Base-by-base conservation (phyloP, 305 asterid species). In the Fraxinus dipetala region DNA sequence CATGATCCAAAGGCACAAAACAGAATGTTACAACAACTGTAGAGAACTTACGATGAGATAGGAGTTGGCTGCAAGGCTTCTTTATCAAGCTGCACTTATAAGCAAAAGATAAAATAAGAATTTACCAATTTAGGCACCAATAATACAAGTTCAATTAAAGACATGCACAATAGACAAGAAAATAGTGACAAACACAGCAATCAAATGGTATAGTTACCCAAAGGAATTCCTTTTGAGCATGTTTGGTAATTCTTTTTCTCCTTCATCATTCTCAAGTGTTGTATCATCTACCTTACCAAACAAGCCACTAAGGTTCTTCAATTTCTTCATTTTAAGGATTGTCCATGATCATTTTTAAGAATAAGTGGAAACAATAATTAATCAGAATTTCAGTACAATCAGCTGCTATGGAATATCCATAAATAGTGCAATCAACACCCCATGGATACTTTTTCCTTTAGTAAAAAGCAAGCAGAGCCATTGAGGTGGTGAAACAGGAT, bases 61-160 rank as follows among this genome's bases (percentile, higher is more conserved):
- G 98, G 97, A 89, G 92, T 94, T 84, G 96, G 91, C 87, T 91
- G 98, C 81, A 86, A 87, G 81, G 88, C 81, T 75, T 92, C 92
- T 88, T 85, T 92, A 83, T 92, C 94, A 4, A 93, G 87, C 99
- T 96, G 93, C 95, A 91, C 56, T 40, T 77, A 75, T 20, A 77
- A 78, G 78, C 78, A 84, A 14, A 80, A 76, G 34, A 80, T 26
- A 81, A 34, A 76, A 43, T 79, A 82, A 84, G 82, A 59, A 85
- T 10, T 31, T 13, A 31, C 40, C 75, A 30, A 69, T 28, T 28
- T 28, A 30, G 36, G 40, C 18, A 11, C 32, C 6, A 28, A 30
- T 6, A 69, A 30, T 69, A 31, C 75, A 30, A 65, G 20, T 5
- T 7, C 5, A 30, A 69, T 13, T 69, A 69, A 28, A 69, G 38